Evolutionary conservation across 1,139 yeast genomes (phyloP), one percentile per base, ranked within the genome.

Genomic region (Yamadazyma aaseri): DNA sequence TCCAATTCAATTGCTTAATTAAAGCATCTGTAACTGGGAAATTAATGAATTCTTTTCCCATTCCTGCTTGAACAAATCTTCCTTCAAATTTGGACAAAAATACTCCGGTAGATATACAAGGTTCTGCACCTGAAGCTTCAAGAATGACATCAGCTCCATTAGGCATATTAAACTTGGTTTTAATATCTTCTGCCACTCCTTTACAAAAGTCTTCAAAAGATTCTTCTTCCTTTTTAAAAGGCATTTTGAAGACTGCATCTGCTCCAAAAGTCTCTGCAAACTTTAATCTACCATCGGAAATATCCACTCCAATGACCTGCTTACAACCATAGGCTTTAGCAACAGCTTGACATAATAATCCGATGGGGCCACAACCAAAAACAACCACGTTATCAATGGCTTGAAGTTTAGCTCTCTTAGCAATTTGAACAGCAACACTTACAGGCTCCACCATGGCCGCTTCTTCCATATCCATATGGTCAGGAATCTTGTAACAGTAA

Each of bases 91-190:
- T 66, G 37, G 79, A 65, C 17, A 72, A 65, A 35, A 67, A 67
- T 28, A 81, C 69, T 20, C 84, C 87, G 21, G 73, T 66, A 36
- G 73, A 65, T 42, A 81, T 74, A 38, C 84, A 79, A n/a, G 76
- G 67, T 47, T 77, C 85, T 18, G 79, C 84, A 24, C 89, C 89
- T 6, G 86, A 71, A 32, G 84, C 79, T 50, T 81, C 87, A 47
- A 81, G 59, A 20, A 80, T 76, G 31, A 78, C 71, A 33, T 70
- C 65, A 16, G 86, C 81, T 2, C 50, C 30, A 24, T 46, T 47
- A 4, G 70, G 71, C 41, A 65, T 62, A 2, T 66, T 61, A 24
- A 46, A 47, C 22, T 32, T 26, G n/a, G 34, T 11, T 18, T 41
- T 45, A 22, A 48, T 47, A 3, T 41, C 34, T 12, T 24, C 27